A percentile compares a stretch with the other conserved stretches of the same genome.
These are phyloP conservation scores for Triangularia setosa DNA, from an alignment of 2,329 filamentous ascomycete genomes.

Conservation along the genomic window DNA sequence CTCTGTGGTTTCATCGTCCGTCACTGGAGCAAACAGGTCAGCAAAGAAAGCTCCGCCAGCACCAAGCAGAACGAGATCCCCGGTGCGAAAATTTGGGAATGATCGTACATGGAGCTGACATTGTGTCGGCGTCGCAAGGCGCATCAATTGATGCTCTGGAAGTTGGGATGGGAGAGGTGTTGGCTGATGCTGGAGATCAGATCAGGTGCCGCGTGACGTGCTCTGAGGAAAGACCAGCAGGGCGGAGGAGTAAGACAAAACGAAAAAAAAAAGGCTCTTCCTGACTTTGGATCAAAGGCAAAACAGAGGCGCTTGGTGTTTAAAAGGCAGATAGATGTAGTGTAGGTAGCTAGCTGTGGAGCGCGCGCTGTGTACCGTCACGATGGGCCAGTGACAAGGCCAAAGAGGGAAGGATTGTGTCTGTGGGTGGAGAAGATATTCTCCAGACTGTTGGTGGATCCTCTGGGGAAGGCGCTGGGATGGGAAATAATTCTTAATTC, in stretches of 20 bases:
- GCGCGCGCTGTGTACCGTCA: neutral
- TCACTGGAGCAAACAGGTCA: slow-evolving; percentile 38
- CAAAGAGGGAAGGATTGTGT: slow-evolving; percentile 1
- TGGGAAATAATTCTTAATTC: neutral
- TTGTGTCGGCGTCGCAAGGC: slow-evolving; percentile 16
- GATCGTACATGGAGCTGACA: slow-evolving; percentile 25
- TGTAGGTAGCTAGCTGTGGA: neutral
- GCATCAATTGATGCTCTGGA: slow-evolving; percentile 21
- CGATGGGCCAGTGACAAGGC: neutral
- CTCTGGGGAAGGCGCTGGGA: neutral
- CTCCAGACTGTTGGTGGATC: neutral
- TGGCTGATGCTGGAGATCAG: slow-evolving; percentile 6
- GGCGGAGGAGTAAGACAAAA: neutral
- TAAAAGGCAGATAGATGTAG: neutral
- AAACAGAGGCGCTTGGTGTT: neutral
- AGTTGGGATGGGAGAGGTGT: slow-evolving; percentile 8
- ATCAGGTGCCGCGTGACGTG: slow-evolving; percentile 8
- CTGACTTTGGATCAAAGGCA: neutral
- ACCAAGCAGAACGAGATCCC: neutral
- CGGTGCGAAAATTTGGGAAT: neutral
- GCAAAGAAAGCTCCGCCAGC: neutral
- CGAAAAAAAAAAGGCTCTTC: neutral
- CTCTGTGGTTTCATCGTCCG: slow-evolving; percentile 44
- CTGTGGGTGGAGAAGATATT: slow-evolving; percentile 3
- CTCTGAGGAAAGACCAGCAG: neutral